Conservation (phyloP, 1,139 yeast species). For the Zygosaccharomyces pseudobailii region DNA sequence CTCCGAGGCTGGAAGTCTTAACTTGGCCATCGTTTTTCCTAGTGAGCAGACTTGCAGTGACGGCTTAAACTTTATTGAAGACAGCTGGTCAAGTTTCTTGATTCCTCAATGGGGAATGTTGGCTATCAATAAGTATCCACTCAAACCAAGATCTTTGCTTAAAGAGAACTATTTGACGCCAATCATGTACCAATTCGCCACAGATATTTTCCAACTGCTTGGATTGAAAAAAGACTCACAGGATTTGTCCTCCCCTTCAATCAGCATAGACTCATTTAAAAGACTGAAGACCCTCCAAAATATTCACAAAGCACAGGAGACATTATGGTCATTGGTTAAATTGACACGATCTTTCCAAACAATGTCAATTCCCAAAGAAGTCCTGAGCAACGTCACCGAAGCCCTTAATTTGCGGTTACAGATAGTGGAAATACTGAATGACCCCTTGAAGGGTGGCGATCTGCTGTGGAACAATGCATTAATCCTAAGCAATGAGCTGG, state of each 20-base stretch:
- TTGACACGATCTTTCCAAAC: conserved; percentile 64
- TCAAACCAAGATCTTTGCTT: conserved; percentile 34
- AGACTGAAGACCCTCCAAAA: conserved; percentile 53
- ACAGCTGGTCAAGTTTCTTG: conserved; percentile 57
- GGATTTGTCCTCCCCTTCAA: conserved; percentile 41
- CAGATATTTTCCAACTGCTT: conserved; percentile 66
- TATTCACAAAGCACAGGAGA: conserved; percentile 47
- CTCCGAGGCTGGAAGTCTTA: conserved; percentile 25
- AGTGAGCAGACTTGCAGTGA: conserved; percentile 18
- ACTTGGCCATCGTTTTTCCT: conserved; percentile 32
- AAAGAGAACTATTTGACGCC: conserved; percentile 49
- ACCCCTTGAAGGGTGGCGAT: conserved; percentile 23
- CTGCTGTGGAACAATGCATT: conserved; percentile 45
- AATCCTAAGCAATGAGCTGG: conserved; percentile 50
- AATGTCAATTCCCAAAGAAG: conserved; percentile 68
- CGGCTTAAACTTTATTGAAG: conserved; percentile 19
- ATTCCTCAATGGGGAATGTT: conserved; percentile 93
- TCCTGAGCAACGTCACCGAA: conserved; percentile 32
- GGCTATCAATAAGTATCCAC: conserved; percentile 44
- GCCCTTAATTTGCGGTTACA: conserved; percentile 34
- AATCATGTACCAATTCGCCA: conserved; percentile 62
- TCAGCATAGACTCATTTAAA: conserved; percentile 63
- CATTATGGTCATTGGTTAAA: conserved; percentile 65
- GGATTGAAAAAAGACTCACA: conserved; percentile 60
- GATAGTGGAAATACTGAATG: conserved; percentile 30